Percentiles rank a stretch among this genome's conserved stretches.
These are phyloP conservation scores for Coleophoma cylindrospora DNA, from an alignment of 2,329 filamentous ascomycete genomes.

Conservation along the genomic window DNA sequence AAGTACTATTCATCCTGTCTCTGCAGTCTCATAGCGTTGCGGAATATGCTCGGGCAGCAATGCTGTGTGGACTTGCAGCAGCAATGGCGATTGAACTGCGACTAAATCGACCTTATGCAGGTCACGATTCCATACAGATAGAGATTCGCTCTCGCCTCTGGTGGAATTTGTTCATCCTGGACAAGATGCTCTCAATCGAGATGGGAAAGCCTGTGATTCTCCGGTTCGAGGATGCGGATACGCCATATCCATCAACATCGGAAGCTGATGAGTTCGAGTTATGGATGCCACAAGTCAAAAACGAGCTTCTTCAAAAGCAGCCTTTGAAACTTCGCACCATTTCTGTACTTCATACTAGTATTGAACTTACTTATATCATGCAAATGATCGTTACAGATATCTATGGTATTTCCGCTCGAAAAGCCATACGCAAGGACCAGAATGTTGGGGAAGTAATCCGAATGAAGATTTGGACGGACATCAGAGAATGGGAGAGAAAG, in stretches of 20 bases:
- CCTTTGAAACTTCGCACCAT: conserved; percentile 21
- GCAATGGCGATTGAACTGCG: conserved; percentile 25
- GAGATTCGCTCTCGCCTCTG: conserved; percentile 23
- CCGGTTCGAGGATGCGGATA: conserved; percentile 20
- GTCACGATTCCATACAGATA: conserved; percentile 15
- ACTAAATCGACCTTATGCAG: conserved; percentile 17
- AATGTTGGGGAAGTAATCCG: conserved; percentile 16
- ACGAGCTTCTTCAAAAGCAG: conserved; percentile 2
- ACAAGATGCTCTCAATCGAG: conserved; percentile 25
- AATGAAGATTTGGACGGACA: conserved; percentile 15
- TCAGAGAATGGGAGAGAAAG: conserved; percentile 19
- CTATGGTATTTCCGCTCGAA: conserved; percentile 20
- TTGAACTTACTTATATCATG: conserved; percentile 16
- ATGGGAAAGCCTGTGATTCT: conserved; percentile 22
- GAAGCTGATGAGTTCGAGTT: conserved; percentile 27
- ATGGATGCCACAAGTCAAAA: conserved; percentile 12
- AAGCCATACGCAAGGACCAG: conserved; percentile 19
- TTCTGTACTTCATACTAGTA: conserved; percentile 21
- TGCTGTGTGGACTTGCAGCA: conserved; percentile 20
- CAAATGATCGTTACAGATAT: conserved; percentile 19
- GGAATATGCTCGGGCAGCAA: conserved; percentile 22
- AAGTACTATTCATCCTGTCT: conserved; percentile 21
- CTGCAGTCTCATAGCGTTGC: conserved; percentile 25
- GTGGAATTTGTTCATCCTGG: conserved; percentile 26
- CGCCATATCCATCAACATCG: conserved; percentile 19